A percentile compares a stretch with the other conserved stretches of the same genome.
Conservation (phyloP, 305 asterid genomes). For the Solanum chacoense region DNA sequence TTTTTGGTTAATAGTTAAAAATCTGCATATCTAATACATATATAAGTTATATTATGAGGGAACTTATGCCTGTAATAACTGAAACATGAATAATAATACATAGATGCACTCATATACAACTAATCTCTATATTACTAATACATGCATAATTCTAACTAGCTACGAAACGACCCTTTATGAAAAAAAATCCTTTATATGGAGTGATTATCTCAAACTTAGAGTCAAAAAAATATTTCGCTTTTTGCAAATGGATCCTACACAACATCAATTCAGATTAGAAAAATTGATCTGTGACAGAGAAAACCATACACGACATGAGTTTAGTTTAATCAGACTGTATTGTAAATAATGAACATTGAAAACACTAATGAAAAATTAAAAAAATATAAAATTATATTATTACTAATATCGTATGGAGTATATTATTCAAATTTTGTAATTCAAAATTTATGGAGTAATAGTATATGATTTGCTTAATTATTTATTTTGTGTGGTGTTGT, state of each 20-base stretch:
- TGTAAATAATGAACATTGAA: neutral
- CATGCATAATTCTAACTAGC: neutral
- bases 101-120: neutral
- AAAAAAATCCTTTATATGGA: neutral
- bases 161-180: neutral
- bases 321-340: neutral
- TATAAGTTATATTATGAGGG: no score
- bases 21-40: neutral
- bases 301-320: neutral
- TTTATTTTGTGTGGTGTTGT: neutral
- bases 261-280: neutral
- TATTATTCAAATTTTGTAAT: neutral
- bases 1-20: accelerated
- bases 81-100: neutral
- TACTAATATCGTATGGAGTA: neutral
- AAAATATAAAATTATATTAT: neutral
- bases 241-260: neutral
- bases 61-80: neutral
- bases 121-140: neutral
- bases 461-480: neutral
- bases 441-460: neutral
- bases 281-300: neutral
- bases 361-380: neutral
- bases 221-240: neutral
- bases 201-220: neutral